A percentile compares a stretch with the other conserved stretches of the same genome.
phyloP scores from a whole-genome alignment of 1,284 basidiomycete species.

The Moesziomyces sp. region DNA sequence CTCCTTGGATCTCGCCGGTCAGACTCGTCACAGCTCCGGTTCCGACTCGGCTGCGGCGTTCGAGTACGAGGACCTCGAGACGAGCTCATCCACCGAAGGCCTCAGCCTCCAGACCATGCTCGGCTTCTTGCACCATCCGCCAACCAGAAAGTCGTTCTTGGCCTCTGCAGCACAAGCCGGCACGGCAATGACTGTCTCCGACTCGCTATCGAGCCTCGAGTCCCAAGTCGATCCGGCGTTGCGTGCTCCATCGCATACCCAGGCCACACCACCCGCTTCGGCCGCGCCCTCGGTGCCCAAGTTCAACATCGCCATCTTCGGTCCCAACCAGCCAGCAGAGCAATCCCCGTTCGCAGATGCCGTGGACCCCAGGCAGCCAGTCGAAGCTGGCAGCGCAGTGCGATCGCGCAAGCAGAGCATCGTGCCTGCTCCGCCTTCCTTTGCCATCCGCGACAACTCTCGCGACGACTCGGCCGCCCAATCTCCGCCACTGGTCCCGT shows the following conservation, averaged over 20 bases:
- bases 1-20: conserved; percentile 3
- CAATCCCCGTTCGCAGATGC: not conserved
- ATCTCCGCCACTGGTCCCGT: not conserved
- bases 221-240: not conserved
- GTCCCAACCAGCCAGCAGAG: conserved; percentile 7
- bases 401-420: conserved; percentile 36
- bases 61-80: conserved; percentile 31
- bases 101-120: conserved; percentile 40
- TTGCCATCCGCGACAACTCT: conserved; percentile 30
- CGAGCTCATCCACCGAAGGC: conserved; percentile 14
- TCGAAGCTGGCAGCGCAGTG: not conserved
- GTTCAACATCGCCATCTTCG: conserved; percentile 35
- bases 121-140: conserved; percentile 36
- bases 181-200: not conserved
- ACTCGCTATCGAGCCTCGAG: not conserved
- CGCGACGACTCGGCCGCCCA: not conserved
- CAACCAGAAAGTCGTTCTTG: conserved; percentile 9
- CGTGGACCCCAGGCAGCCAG: not conserved
- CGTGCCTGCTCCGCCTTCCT: conserved; percentile 35
- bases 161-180: not conserved
- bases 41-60: conserved; percentile 18
- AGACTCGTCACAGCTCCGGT: conserved; percentile 15
- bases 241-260: too few species aligned
- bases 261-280: conserved; percentile 1
- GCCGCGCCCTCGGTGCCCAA: conserved; percentile 16